These are phyloP conservation scores for Fusarium annulatum DNA, from an alignment of 2,329 filamentous ascomycete genomes.

Conservation along the genomic window DNA sequence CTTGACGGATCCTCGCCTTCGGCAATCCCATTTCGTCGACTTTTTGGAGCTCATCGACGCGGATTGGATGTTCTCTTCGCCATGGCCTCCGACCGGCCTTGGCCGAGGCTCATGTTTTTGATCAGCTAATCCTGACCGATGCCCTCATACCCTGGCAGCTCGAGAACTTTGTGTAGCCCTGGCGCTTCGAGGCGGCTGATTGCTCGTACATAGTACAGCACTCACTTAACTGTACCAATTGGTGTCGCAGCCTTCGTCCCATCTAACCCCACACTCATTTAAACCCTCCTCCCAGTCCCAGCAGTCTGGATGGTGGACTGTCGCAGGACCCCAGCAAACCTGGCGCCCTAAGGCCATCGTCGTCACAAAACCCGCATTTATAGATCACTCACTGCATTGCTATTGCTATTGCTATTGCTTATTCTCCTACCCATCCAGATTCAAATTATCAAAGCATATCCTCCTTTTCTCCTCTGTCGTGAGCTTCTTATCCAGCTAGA, in stretches of 20 bases:
- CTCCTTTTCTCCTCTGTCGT: neutral
- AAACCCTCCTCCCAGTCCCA: slow-evolving; percentile 39
- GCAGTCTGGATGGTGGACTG: slow-evolving; percentile 34
- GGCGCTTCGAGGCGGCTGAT: slow-evolving; percentile 41
- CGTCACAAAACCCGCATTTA: slow-evolving; percentile 33
- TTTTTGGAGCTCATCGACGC: slow-evolving; percentile 3
- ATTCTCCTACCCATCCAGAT: slow-evolving; percentile 6
- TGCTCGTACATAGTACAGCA: slow-evolving; percentile 31
- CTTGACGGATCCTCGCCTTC: slow-evolving; percentile 33
- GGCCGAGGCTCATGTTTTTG: slow-evolving; percentile 30
- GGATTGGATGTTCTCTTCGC: slow-evolving; percentile 14
- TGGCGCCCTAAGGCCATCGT: slow-evolving; percentile 29
- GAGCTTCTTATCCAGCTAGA: slow-evolving; percentile 5
- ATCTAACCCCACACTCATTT: slow-evolving; percentile 44
- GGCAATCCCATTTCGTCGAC: slow-evolving; percentile 28
- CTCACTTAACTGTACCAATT: slow-evolving; percentile 18
- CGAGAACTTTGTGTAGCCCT: slow-evolving; percentile 38
- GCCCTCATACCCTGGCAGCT: slow-evolving; percentile 29
- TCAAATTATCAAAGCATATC: neutral
- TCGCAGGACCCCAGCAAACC: slow-evolving; percentile 29
- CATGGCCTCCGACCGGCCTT: slow-evolving; percentile 22
- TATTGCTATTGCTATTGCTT: neutral
- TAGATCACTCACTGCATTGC: slow-evolving; percentile 22
- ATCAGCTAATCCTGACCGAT: slow-evolving; percentile 34
- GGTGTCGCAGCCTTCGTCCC: slow-evolving; percentile 39